These are phyloP conservation scores for Penicillium verhagenii DNA, from an alignment of 495 filamentous ascomycete species.

Conservation along the genomic window DNA sequence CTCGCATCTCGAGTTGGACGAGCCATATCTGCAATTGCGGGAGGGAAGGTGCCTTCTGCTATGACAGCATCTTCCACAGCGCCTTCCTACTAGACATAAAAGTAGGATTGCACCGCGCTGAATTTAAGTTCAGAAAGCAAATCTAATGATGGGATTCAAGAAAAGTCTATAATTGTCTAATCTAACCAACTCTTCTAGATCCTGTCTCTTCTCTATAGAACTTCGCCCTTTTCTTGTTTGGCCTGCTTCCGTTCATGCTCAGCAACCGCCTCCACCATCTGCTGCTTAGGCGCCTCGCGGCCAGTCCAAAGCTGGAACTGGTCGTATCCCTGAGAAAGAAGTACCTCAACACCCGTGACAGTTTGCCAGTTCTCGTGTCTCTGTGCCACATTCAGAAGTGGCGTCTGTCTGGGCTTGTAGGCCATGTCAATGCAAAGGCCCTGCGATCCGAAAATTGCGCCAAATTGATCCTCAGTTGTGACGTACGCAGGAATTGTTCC, in stretches of 20 bases:
- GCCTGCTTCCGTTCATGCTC: constrained; percentile 8
- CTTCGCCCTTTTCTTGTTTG: background rate
- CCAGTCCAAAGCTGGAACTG: constrained; percentile 72
- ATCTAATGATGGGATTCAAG: background rate
- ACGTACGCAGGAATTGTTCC: constrained; percentile 25
- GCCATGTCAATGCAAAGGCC: constrained; percentile 48
- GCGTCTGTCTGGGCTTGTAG: constrained; percentile 63
- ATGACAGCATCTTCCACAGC: too few species aligned
- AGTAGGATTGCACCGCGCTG: too few species aligned
- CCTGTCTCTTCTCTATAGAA: background rate
- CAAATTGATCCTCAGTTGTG: constrained; percentile 19
- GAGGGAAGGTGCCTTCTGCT: background rate
- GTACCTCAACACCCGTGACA: constrained; percentile 67
- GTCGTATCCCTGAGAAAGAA: constrained; percentile 69
- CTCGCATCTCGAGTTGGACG: background rate
- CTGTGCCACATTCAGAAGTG: constrained; percentile 50
- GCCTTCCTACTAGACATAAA: too few species aligned
- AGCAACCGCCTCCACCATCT: constrained; percentile 13
- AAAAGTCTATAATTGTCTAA: background rate
- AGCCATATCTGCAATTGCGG: background rate
- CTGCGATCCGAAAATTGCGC: constrained; percentile 11
- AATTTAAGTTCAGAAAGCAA: background rate
- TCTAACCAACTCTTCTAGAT: background rate
- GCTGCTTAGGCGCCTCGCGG: constrained; percentile 21
- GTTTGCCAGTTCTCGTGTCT: constrained; percentile 58